Percentiles rank a stretch among this genome's conserved stretches.
Evolutionary conservation across 331 rosid genomes (phyloP).

Genomic region (Saraca asoca): DNA sequence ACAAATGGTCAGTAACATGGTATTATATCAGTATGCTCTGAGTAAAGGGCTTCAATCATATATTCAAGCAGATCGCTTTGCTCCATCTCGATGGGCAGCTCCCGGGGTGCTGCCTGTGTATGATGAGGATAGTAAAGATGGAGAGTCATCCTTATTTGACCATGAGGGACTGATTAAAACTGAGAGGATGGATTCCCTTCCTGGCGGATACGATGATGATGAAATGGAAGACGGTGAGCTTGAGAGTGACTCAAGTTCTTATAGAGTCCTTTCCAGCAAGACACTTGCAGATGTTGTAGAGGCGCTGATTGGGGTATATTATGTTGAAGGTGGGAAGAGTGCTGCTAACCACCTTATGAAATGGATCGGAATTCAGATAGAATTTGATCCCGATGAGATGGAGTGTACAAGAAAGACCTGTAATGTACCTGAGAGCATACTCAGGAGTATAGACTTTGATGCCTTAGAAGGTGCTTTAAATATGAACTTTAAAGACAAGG

Average conservation of each 20-base stretch:
- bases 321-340: conserved; percentile 84
- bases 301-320: conserved; percentile 93
- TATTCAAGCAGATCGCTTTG: conserved; percentile 97
- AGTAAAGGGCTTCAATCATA: conserved; percentile 87
- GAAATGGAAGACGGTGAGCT: conserved; percentile 93
- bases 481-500: conserved; percentile 68
- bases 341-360: conserved; percentile 97
- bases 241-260: conserved; percentile 91
- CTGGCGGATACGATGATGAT: conserved; percentile 57
- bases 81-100: conserved; percentile 98
- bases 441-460: conserved; percentile 75
- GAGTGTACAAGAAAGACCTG: conserved; percentile 59
- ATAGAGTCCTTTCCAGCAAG: conserved; percentile 96
- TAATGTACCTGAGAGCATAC: conserved; percentile 70
- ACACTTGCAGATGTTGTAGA: conserved; percentile 99
- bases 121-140: conserved; percentile 90
- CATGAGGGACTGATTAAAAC: conserved; percentile 51
- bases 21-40: conserved; percentile 84
- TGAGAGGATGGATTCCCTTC: conserved; percentile 38
- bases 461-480: conserved; percentile 74
- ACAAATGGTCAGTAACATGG: conserved; percentile 97
- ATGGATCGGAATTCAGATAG: conserved; percentile 94
- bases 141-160: conserved; percentile 78
- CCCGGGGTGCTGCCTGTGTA: conserved; percentile 97
- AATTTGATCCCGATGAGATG: conserved; percentile 72